Evolutionary conservation across 2,329 filamentous ascomycete species (phyloP), one percentile per base, ranked within the genome.

Genomic region (Fusarium coffeatum): DNA sequence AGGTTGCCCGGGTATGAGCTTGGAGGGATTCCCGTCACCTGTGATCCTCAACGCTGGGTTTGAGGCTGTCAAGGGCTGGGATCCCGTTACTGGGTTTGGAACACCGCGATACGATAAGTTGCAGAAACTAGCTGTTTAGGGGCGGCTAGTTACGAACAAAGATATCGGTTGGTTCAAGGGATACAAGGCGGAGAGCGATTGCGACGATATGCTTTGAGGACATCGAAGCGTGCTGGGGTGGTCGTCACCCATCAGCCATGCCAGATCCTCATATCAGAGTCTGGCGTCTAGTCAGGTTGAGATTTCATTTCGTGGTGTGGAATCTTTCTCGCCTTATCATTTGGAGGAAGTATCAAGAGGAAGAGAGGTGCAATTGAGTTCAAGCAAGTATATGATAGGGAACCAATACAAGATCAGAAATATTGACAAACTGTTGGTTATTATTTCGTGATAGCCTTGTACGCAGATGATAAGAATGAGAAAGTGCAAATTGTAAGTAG

Each of bases 21-120:
- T 72, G 11, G 69, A 66, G 15, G 71, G 71, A 6, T 64, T 72
- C 6, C 66, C 70, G 3, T 74, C 79, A 0, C 77, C 78, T 2
- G 20, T 68, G 6, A 67, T 79, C 3, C 68, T 71, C 7, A 61
- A 69, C 18, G 77, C 77, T 10, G 72, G 77, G 18, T 80, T 74
- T 73, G 65, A 71, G 8, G 74, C 77, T 5, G 72, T 68, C 8
- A 64, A 69, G 22, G 80, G 78, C 18, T 82, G 80, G 80, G 80
- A 82, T 61, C 79, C 79, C 9, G 74, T 75, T 23, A 81, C 79
- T 6, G 85, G 85, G 3, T 76, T 81, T 15, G 85, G 85, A 15
- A 83, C 84, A 5, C 84, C 85, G 1, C 72, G 81, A 47, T 86
- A 84, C 60, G 73, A 78, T 27, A 75, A 76, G 46, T 68, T 85